A percentile compares a stretch with the other conserved stretches of the same genome.
phyloP scores from a whole-genome alignment of 768 basidiomycete species.

The Auricularia heimuer region DNA sequence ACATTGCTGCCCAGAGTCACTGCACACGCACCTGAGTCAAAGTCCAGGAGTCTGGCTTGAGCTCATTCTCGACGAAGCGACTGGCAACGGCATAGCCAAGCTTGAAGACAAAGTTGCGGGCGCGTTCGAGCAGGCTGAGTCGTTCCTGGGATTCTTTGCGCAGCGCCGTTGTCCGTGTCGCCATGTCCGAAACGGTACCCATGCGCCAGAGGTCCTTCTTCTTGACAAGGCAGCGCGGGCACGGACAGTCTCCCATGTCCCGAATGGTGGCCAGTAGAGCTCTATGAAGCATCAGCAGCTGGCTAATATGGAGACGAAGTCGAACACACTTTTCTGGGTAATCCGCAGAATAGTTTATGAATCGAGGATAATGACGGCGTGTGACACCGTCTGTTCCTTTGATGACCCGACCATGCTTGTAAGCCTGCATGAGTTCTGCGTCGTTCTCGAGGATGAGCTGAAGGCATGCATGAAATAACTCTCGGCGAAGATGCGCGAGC shows the following conservation, averaged over 20 bases:
- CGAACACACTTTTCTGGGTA: constrained; percentile 28
- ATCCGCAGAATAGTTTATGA: constrained; percentile 24
- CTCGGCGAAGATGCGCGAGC: constrained; percentile 13
- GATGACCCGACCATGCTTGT: constrained; percentile 18
- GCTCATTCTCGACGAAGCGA: too few relatives aligned
- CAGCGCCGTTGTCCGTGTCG: neutral
- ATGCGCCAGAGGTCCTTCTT: constrained; percentile 22
- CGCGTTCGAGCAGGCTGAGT: constrained; percentile 8
- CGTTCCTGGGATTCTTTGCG: constrained; percentile 11
- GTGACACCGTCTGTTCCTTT: constrained; percentile 18
- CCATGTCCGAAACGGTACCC: constrained; percentile 18
- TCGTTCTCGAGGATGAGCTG: constrained; percentile 14
- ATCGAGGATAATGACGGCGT: constrained; percentile 15
- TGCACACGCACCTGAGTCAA: neutral
- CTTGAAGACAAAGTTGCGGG: neutral
- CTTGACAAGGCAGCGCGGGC: constrained; percentile 27
- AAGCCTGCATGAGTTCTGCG: constrained; percentile 16
- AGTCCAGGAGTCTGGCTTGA: neutral
- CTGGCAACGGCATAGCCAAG: neutral
- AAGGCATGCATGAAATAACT: constrained; percentile 24
- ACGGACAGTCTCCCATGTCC: constrained; percentile 30
- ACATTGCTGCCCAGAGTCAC: neutral
- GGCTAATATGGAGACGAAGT: neutral
- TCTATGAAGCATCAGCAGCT: constrained; percentile 12
- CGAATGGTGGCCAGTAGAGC: constrained; percentile 28